A percentile compares a stretch with the other conserved stretches of the same genome.
phyloP scores from a whole-genome alignment of 768 basidiomycete genomes.

The Pleurotus platypus region DNA sequence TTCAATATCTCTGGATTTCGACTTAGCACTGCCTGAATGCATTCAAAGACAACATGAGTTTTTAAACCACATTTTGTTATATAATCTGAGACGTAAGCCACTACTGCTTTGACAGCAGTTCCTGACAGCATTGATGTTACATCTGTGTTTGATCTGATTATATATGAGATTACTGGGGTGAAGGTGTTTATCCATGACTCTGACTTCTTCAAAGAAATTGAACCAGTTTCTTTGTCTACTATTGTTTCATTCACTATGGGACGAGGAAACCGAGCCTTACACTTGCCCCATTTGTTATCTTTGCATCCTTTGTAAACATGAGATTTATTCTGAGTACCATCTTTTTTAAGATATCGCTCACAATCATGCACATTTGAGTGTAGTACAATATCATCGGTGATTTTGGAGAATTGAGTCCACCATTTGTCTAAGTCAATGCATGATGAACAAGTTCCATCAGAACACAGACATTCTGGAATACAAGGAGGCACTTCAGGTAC shows the following conservation, averaged over 20 bases:
- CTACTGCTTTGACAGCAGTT: slow-evolving; percentile 23
- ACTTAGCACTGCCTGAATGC: too few species aligned
- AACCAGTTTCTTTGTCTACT: slow-evolving; percentile 9
- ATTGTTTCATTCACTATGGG: slow-evolving; percentile 7
- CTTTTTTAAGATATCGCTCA: not conserved
- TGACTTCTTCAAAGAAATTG: slow-evolving; percentile 15
- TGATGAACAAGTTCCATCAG: not conserved
- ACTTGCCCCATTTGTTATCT: slow-evolving; percentile 21
- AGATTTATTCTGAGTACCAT: slow-evolving; percentile 6
- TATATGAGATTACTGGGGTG: slow-evolving; percentile 12
- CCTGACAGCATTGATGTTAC: slow-evolving; percentile 15
- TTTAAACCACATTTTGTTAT: slow-evolving; percentile 9
- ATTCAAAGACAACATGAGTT: too few species aligned
- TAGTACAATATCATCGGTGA: slow-evolving; percentile 22
- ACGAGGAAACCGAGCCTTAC: slow-evolving; percentile 30
- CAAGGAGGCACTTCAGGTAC: not conserved
- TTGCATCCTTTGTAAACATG: slow-evolving; percentile 16
- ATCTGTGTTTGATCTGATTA: slow-evolving; percentile 6
- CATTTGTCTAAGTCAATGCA: not conserved
- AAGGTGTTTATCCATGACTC: slow-evolving; percentile 23
- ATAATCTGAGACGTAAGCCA: slow-evolving; percentile 32
- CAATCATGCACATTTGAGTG: not conserved
- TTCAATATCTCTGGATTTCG: too few species aligned
- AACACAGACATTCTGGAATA: not conserved
- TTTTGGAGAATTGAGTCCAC: slow-evolving; percentile 9